These are phyloP conservation scores for Fusarium torulosum DNA, from an alignment of 2,329 filamentous ascomycete genomes.

Conservation along the genomic window DNA sequence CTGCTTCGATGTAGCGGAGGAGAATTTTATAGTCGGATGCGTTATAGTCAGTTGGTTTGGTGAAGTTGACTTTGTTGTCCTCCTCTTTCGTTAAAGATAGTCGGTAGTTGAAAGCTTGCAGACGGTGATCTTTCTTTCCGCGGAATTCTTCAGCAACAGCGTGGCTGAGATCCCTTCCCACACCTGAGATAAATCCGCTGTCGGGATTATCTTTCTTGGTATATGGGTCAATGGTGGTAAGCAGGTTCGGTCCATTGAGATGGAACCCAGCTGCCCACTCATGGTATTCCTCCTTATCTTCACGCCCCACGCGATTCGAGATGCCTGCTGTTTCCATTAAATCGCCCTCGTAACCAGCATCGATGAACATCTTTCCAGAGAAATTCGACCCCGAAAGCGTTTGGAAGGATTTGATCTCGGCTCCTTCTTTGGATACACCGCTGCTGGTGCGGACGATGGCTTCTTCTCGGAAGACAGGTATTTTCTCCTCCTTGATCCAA, in stretches of 20 bases:
- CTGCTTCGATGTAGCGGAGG: conserved; percentile 29
- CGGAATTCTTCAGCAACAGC: not conserved
- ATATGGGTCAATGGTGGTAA: conserved; percentile 25
- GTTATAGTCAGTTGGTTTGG: conserved; percentile 30
- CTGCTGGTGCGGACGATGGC: conserved; percentile 11
- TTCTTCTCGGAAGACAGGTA: conserved; percentile 34
- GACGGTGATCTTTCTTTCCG: conserved; percentile 31
- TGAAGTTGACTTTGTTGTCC: conserved; percentile 27
- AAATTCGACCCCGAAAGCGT: conserved; percentile 23
- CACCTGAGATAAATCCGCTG: conserved; percentile 24
- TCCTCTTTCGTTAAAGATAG: conserved; percentile 12
- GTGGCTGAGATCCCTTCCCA: conserved; percentile 9
- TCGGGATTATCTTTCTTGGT: conserved; percentile 1
- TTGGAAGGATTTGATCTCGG: conserved; percentile 25
- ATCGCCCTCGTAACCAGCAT: conserved; percentile 39
- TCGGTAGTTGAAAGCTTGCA: conserved; percentile 38
- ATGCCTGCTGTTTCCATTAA: conserved; percentile 39
- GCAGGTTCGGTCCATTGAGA: conserved; percentile 1
- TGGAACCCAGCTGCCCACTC: conserved; percentile 33
- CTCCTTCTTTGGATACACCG: conserved; percentile 18
- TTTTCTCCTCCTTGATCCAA: conserved; percentile 37
- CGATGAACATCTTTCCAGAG: conserved; percentile 35
- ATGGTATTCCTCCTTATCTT: conserved; percentile 24
- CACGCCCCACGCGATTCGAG: conserved; percentile 32
- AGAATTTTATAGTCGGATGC: conserved; percentile 29